Percentiles rank a stretch among this genome's conserved stretches.
Conservation (phyloP, 2,329 filamentous ascomycete species). For the Endothia cerciana region DNA sequence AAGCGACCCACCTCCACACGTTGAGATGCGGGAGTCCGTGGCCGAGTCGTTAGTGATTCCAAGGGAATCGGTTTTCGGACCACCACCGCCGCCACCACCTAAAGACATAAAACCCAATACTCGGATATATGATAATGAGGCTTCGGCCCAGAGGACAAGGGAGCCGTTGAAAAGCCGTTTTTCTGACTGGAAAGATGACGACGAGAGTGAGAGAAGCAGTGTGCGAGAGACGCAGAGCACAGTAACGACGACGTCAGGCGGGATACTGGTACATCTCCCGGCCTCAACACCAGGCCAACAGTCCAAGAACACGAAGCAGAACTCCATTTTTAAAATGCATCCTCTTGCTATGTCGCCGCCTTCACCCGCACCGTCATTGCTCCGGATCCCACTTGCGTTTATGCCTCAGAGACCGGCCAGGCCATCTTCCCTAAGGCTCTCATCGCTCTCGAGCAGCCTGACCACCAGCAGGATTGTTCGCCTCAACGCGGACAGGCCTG, state of each 20-base stretch:
- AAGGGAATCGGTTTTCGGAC: constrained; percentile 21
- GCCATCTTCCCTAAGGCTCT: constrained; percentile 21
- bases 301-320: not conserved
- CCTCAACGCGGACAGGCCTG: constrained; percentile 34
- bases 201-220: not conserved
- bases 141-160: not conserved
- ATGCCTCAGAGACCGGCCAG: constrained; percentile 7
- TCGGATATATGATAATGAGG: not conserved
- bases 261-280: constrained; percentile 8
- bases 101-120: constrained; percentile 21
- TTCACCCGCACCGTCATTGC: constrained; percentile 1
- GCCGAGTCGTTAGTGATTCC: constrained; percentile 20
- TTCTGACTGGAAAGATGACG: not conserved
- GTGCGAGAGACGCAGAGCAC: constrained; percentile 10
- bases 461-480: constrained; percentile 27
- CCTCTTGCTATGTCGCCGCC: constrained; percentile 24
- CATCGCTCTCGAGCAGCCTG: constrained; percentile 14
- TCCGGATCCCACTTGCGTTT: not conserved
- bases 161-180: not conserved
- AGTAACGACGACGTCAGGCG: not conserved
- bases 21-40: constrained; percentile 13
- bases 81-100: constrained; percentile 21
- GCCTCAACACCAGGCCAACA: not conserved
- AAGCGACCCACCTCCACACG: not conserved
- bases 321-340: not conserved